Evolutionary conservation across 345 rosid species (phyloP).

Genomic region (Eucalyptus curtisii): DNA sequence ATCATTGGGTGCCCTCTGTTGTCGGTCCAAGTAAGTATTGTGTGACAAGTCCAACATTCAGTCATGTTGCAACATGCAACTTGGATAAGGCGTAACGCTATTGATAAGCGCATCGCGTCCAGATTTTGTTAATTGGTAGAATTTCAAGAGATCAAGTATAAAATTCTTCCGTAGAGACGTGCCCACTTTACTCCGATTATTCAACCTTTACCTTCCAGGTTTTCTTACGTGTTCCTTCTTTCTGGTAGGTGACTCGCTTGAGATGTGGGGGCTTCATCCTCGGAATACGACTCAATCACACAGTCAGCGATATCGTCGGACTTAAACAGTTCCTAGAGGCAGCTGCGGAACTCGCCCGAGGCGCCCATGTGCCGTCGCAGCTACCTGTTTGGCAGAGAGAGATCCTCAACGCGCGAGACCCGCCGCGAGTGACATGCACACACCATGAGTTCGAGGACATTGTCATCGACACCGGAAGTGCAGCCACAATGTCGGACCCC

Average conservation of each 20-base stretch:
- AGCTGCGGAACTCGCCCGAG: background rate
- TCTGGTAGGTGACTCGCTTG: background rate
- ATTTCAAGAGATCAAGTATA: no score
- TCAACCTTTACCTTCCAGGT: background rate
- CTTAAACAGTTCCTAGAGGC: background rate
- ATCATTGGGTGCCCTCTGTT: background rate
- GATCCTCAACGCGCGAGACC: background rate
- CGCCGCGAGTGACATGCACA: background rate
- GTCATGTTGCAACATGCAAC: no score
- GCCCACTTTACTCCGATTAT: no score
- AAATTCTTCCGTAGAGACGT: no score
- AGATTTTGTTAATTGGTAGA: no score
- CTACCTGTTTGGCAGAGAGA: background rate
- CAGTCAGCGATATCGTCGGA: background rate
- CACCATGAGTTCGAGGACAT: background rate
- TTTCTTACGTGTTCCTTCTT: background rate
- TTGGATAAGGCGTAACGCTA: no score
- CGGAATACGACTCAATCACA: background rate
- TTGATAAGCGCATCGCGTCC: no score
- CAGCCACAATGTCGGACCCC: background rate
- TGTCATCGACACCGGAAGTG: background rate
- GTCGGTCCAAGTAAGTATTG: background rate
- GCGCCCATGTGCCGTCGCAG: background rate
- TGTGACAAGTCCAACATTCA: no score
- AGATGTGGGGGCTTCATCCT: background rate